A percentile compares a stretch with the other conserved stretches of the same genome.
phyloP scores from a whole-genome alignment of 164 flowering plant species.

The Sedum album region DNA sequence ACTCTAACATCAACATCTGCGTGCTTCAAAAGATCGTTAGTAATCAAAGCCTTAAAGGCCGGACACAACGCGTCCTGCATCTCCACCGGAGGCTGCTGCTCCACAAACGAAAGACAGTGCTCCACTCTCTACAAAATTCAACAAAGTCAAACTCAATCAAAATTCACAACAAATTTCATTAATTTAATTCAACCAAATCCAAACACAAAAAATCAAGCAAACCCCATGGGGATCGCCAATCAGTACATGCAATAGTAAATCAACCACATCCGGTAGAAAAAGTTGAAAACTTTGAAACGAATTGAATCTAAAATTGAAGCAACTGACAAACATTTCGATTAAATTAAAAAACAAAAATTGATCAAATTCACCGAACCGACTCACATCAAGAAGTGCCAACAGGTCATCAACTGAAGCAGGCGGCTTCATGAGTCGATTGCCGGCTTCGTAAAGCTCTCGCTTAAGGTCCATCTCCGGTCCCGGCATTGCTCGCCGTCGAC shows the following conservation, averaged over 20 bases:
- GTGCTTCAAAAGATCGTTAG: slow-evolving; percentile 24
- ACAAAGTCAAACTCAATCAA: not conserved
- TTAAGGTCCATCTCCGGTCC: not conserved
- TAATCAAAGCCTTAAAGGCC: slow-evolving; percentile 23
- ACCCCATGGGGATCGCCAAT: not conserved
- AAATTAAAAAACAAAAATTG: not conserved
- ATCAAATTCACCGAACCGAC: not conserved
- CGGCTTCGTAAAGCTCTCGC: not conserved
- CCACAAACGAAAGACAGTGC: slow-evolving; percentile 14
- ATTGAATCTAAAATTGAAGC: not conserved
- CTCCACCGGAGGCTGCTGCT: slow-evolving; percentile 25
- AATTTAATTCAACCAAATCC: not conserved
- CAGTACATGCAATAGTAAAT: not conserved
- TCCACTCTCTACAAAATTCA: not conserved
- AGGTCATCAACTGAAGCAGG: slow-evolving; percentile 7
- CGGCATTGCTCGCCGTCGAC: slow-evolving; percentile 2
- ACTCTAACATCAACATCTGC: slow-evolving; percentile 24
- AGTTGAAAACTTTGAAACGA: too few species aligned
- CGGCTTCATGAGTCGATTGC: slow-evolving; percentile 5
- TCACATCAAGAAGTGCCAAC: not conserved
- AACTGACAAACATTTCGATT: not conserved
- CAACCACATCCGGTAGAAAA: not conserved
- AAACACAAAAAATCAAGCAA: not conserved
- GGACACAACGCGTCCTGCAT: slow-evolving; percentile 29
- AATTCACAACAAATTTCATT: not conserved